Evolutionary conservation across 1,284 basidiomycete genomes (phyloP), one percentile per base, ranked within the genome.

Genomic region (Grifola frondosa): DNA sequence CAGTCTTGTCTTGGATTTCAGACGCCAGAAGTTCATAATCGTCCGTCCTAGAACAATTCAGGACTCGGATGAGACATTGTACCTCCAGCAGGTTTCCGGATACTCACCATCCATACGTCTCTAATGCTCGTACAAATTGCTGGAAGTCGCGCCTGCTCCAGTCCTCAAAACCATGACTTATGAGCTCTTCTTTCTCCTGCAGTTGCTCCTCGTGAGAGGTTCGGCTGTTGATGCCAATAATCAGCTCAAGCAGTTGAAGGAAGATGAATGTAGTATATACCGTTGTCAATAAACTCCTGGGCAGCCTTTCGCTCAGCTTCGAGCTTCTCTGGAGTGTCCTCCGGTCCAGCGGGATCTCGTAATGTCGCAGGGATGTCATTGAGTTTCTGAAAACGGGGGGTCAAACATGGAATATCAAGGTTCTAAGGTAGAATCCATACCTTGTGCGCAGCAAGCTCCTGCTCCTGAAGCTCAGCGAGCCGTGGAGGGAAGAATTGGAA

Each of bases 61-160:
- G n/a, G n/a, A n/a, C n/a, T 48, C 15, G 48, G 24, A 37, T 26
- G 5, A 22, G 15, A 17, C 31, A 34, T 6, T 23, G 26, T n/a
- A n/a, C n/a, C n/a, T 33, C 17, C 8, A 10, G 40, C 30, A 38
- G 20, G 35, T 5, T 3, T 15, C 6, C 35, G 8, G 9, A 28
- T 6, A 62, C 78, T 30, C 42, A 88, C 87, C 92, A 91, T 42
- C 95, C 96, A 62, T 93, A 84, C 7, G 80, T 80, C 63, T 97
- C 96, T 33, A 93, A 71, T 0, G 84, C 92, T 40, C 81, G 78
- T 36, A 97, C 78, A 59, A 98, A 92, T 55, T 88, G 87, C 59
- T 96, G 93, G 75, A 93, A 98, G 62, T 98, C 94, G 32, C 92
- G 80, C 50, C 91, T 77, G 61, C 86, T 91, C 95, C 95, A 97